A percentile compares a stretch with the other conserved stretches of the same genome.
phyloP scores from a whole-genome alignment of 2,329 filamentous ascomycete species.

The Colletotrichum spinosum region DNA sequence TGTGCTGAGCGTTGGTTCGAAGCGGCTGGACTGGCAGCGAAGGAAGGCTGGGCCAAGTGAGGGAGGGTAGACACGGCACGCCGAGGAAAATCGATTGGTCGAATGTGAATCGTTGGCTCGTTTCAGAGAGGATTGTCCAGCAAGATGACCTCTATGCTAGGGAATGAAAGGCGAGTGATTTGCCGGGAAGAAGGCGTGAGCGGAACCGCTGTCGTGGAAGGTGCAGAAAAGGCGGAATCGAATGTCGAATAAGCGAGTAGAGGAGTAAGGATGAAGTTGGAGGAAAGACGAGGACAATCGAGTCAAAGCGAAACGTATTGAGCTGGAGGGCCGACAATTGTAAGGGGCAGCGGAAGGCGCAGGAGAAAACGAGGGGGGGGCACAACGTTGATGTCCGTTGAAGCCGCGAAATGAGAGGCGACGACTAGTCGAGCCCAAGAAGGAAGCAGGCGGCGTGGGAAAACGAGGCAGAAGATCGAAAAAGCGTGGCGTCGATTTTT shows the following conservation, averaged over 20 bases:
- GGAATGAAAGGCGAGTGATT: conserved; percentile 27
- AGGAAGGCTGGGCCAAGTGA: conserved; percentile 12
- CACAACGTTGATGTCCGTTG: conserved; percentile 20
- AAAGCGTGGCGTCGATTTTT: conserved; percentile 32
- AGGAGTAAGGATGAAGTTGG: conserved; percentile 24
- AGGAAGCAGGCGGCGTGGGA: conserved; percentile 33
- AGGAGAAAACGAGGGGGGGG: conserved; percentile 21
- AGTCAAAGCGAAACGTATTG: conserved; percentile 8
- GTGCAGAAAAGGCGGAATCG: conserved; percentile 14
- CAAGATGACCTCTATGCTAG: conserved; percentile 33
- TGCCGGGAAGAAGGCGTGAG: conserved; percentile 19
- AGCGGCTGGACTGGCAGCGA: conserved; percentile 6
- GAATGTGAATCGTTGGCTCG: conserved; percentile 19
- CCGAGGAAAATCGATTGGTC: conserved; percentile 2
- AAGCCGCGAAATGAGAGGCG: conserved; percentile 34
- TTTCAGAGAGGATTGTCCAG: conserved; percentile 36
- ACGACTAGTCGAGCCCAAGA: conserved; percentile 28
- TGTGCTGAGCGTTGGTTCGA: conserved; percentile 8
- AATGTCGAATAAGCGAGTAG: conserved; percentile 31
- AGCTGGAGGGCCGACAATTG: conserved; percentile 21
- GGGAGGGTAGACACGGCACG: not conserved
- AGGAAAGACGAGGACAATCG: conserved; percentile 22
- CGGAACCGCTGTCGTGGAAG: not conserved
- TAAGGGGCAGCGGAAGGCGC: conserved; percentile 28
- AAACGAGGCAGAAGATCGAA: conserved; percentile 23